A percentile compares a stretch with the other conserved stretches of the same genome.
These are phyloP conservation scores for Dioscorea dumetorum DNA, from an alignment of 106 monocot species.

Conservation along the genomic window DNA sequence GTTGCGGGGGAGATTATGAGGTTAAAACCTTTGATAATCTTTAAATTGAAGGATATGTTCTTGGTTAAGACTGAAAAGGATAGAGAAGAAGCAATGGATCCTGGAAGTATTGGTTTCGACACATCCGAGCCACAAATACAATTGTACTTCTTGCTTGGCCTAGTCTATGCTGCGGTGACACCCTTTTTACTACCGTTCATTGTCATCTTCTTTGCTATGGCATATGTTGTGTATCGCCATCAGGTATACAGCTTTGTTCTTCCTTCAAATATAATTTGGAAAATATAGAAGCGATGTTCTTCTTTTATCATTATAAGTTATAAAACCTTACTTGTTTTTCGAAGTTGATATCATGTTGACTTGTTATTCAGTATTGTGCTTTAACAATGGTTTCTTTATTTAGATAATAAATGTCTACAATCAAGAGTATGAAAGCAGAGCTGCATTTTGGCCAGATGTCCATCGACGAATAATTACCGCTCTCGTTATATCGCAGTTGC, in stretches of 20 bases:
- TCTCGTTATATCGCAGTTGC: conserved; percentile 57
- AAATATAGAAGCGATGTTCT: too few relatives aligned
- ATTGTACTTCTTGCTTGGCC: conserved; percentile 77
- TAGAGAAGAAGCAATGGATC: conserved; percentile 74
- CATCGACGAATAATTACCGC: conserved; percentile 52
- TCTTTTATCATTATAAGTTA: too few relatives aligned
- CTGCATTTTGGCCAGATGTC: conserved; percentile 74
- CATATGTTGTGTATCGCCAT: conserved; percentile 68
- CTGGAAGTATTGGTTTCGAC: conserved; percentile 62
- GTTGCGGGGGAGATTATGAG: conserved; percentile 65
- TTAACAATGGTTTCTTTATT: not conserved
- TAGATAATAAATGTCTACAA: conserved; percentile 84
- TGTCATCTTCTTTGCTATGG: conserved; percentile 54
- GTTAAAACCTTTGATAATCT: conserved; percentile 59
- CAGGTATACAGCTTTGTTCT: conserved; percentile 36
- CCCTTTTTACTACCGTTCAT: conserved; percentile 78
- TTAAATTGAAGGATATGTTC: conserved; percentile 68
- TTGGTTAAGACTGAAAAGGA: conserved; percentile 83
- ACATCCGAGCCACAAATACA: conserved; percentile 60
- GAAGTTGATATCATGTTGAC: not conserved
- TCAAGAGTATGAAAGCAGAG: conserved; percentile 79
- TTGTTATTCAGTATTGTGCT: not conserved
- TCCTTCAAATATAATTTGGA: not conserved
- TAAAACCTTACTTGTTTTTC: too few relatives aligned
- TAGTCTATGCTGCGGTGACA: conserved; percentile 68